Evolutionary conservation across 176 grass and related monocot species (phyloP).

Genomic region (Oryza rufipogon): DNA sequence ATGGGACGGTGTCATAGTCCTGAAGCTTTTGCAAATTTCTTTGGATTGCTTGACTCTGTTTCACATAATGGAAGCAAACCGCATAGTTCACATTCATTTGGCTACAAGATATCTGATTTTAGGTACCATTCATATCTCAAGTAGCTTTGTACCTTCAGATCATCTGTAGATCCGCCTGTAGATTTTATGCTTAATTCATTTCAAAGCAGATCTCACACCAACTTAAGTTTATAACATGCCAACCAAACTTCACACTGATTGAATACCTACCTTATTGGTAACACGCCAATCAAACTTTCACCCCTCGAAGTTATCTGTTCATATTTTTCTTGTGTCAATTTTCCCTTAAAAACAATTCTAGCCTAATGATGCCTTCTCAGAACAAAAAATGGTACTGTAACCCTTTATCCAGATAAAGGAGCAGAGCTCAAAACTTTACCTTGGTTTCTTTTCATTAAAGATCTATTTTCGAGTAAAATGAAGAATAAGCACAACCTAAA

Average conservation of each 20-base stretch:
- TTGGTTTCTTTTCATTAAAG: slow-evolving; percentile 2
- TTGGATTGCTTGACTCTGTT: slow-evolving; percentile 92
- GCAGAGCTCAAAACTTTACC: neutral
- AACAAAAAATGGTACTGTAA: neutral
- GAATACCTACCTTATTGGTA: slow-evolving; percentile 3
- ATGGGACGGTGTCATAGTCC: slow-evolving; percentile 73
- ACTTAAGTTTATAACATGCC: slow-evolving; percentile 4
- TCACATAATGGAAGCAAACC: slow-evolving; percentile 60
- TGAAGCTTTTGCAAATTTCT: slow-evolving; percentile 76
- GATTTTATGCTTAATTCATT: slow-evolving; percentile 29
- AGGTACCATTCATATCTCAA: slow-evolving; percentile 51
- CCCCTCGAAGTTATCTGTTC: neutral
- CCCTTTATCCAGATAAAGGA: slow-evolving; percentile 19
- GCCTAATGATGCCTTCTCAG: neutral
- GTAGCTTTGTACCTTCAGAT: slow-evolving; percentile 29
- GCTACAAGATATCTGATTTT: slow-evolving; percentile 75
- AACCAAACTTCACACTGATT: neutral
- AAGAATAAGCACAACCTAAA: slow-evolving; percentile 10
- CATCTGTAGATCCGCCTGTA: neutral
- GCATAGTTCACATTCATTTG: slow-evolving; percentile 64
- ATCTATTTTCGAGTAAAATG: slow-evolving; percentile 19
- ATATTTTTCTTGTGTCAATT: slow-evolving; percentile 13
- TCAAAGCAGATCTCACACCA: neutral
- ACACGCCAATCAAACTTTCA: neutral
- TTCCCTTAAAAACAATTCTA: neutral